A percentile compares a stretch with the other conserved stretches of the same genome.
Conservation (phyloP, 371 early-diverging fungal genomes). For the Massospora cicadina region DNA sequence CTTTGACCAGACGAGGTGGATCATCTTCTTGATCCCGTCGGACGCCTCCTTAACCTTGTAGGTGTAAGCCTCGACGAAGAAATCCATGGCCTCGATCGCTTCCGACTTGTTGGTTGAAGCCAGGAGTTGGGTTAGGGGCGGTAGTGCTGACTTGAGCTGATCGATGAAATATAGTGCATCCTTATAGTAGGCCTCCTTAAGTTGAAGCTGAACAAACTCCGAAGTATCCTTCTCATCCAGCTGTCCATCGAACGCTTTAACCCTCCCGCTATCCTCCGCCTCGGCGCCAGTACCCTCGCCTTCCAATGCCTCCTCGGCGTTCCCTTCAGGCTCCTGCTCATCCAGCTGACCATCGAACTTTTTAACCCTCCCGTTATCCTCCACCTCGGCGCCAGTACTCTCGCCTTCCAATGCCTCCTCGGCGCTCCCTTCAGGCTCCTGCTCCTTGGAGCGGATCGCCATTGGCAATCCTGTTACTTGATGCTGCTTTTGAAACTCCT, state of each 20-base stretch:
- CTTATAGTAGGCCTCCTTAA: slow-evolving; percentile 57
- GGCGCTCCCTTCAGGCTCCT: background rate
- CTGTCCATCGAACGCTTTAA: background rate
- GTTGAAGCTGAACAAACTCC: slow-evolving; percentile 26
- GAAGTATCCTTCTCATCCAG: background rate
- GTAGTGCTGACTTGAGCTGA: slow-evolving; percentile 51
- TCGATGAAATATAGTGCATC: slow-evolving; percentile 72
- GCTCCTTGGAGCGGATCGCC: slow-evolving; percentile 20
- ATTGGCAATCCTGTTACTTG: slow-evolving; percentile 15
- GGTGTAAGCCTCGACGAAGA: slow-evolving; percentile 63
- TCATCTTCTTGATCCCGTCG: slow-evolving; percentile 80
- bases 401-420: background rate
- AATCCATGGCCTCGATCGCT: slow-evolving; percentile 86
- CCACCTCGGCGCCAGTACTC: no score
- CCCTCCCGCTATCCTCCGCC: no score
- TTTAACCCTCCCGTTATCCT: no score
- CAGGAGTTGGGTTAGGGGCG: slow-evolving; percentile 60
- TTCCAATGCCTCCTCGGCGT: background rate
- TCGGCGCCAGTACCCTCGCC: no score
- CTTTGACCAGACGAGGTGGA: slow-evolving; percentile 88
- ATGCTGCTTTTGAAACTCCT: slow-evolving; percentile 4
- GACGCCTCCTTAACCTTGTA: slow-evolving; percentile 67
- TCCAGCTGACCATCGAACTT: no score
- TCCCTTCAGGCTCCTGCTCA: background rate
- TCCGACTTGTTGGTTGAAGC: slow-evolving; percentile 78